Evolutionary conservation across 148 eudicot genomes (phyloP), one percentile per base, ranked within the genome.

Genomic region (Nepenthes gracilis): DNA sequence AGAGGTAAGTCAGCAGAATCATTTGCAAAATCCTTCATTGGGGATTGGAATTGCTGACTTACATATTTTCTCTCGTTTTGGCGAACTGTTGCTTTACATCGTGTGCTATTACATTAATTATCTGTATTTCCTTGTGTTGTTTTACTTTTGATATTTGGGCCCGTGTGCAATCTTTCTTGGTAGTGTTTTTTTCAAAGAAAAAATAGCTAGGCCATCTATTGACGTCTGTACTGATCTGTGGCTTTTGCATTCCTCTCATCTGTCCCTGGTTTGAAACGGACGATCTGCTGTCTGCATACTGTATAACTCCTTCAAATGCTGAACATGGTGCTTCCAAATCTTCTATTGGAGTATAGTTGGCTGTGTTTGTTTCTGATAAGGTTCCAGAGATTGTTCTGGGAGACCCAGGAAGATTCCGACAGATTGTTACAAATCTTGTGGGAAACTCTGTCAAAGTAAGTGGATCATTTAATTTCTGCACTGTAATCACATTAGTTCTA

Each of bases 401-500:
- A n/a, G 91, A 85, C 64, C 87, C 91, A 1, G 87, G 91, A 69
- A 69, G 91, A 54, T 82, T 85, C 69, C 71, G 87, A 14, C 91
- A 85, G 58, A 86, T 85, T 48, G 74, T 85, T 32, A 82, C 85
- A 52, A 85, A 82, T 72, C 87, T 85, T 6, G 87, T 85, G 13
- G 87, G 87, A 9, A 85, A 85, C 71, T 85, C 91, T 4, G 80
- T 85, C 67, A 85, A 85, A 78, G 90, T 85, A 67, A 75, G 90
- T 70, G 50, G 23, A 12, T 3, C 32, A 15, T 40, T 54, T 61
- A 48, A 43, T 45, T 58, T 13, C 37, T 62, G 14, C 12, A 12
- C 51, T 58, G 12, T 57, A 1, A 35, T 15, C 23, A 33, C 37
- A 36, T 34, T 33, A 6, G 2, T 8, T 2, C 5, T 51, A 14